Percentiles rank a stretch among this genome's conserved stretches.
Conservation (phyloP, 768 basidiomycete genomes). For the Xerocomellus dryophilus region DNA sequence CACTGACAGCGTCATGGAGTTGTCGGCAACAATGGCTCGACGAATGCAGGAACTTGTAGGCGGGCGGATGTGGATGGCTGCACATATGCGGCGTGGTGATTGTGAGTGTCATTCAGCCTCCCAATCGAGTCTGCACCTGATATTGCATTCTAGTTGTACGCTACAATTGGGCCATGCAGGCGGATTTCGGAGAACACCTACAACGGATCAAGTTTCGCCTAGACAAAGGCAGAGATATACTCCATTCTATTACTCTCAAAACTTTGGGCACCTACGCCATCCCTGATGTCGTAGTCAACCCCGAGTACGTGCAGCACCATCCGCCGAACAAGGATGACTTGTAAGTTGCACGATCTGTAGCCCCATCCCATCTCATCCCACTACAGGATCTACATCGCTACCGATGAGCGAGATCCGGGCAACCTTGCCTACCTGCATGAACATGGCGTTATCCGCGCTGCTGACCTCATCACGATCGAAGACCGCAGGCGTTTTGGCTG, state of each 20-base stretch:
- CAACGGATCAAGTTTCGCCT: conserved; percentile 31
- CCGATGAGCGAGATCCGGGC: conserved; percentile 41
- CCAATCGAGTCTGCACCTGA: neutral
- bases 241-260: conserved; percentile 15
- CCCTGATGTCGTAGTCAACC: conserved; percentile 20
- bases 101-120: conserved; percentile 27
- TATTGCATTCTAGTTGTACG: conserved; percentile 25
- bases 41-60: conserved; percentile 31
- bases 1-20: conserved; percentile 24
- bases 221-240: conserved; percentile 19
- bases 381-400: conserved; percentile 35
- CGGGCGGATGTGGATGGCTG: conserved; percentile 41
- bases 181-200: conserved; percentile 35
- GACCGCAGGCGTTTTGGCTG: conserved; percentile 43
- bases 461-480: conserved; percentile 42
- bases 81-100: conserved; percentile 44
- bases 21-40: conserved; percentile 31
- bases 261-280: conserved; percentile 22
- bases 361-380: conserved; percentile 4
- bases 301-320: conserved; percentile 11
- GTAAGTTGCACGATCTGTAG: conserved; percentile 11
- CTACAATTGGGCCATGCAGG: conserved; percentile 36
- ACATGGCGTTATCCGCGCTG: conserved; percentile 37
- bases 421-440: conserved; percentile 34
- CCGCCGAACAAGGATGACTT: conserved; percentile 21